These are phyloP conservation scores for Penicillium concentricum DNA, from an alignment of 2,329 filamentous ascomycete species.

Conservation along the genomic window DNA sequence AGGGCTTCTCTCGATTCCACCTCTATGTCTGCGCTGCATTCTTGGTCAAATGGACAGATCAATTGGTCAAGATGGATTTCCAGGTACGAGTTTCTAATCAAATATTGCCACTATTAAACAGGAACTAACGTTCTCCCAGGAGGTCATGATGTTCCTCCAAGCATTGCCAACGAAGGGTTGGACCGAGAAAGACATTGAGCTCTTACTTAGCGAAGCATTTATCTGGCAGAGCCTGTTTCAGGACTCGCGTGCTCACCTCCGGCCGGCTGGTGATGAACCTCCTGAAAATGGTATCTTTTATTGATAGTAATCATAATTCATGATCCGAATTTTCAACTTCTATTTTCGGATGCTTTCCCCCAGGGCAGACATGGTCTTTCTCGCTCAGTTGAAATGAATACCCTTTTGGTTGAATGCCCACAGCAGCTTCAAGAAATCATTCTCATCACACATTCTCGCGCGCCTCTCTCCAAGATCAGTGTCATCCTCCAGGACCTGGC, in stretches of 20 bases:
- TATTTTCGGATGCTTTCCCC: constrained; percentile 9
- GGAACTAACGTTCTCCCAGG: constrained; percentile 54
- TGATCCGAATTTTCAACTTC: constrained; percentile 22
- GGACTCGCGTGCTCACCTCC: constrained; percentile 84
- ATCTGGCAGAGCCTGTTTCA: constrained; percentile 99
- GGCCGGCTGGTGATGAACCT: constrained; percentile 36
- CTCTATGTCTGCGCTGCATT: constrained; percentile 98
- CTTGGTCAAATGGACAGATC: constrained; percentile 95
- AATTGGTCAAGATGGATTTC: constrained; percentile 95
- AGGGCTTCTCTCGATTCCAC: constrained; percentile 97
- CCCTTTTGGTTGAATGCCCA: constrained; percentile 86
- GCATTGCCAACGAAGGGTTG: constrained; percentile 87
- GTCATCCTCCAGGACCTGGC: constrained; percentile 76
- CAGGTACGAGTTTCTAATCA: constrained; percentile 42
- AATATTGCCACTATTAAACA: not conserved
- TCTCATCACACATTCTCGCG: constrained; percentile 84
- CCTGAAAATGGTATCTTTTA: constrained; percentile 36
- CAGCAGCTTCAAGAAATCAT: constrained; percentile 80
- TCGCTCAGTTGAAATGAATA: constrained; percentile 76
- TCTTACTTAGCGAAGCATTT: constrained; percentile 92
- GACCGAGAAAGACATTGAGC: constrained; percentile 97
- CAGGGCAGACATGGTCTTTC: constrained; percentile 6
- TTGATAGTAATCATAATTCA: constrained; percentile 37
- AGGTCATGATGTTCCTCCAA: constrained; percentile 99
- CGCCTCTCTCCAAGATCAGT: constrained; percentile 79